Evolutionary conservation across 1,284 basidiomycete species (phyloP).

Genomic region (Ustilago trichophora): DNA sequence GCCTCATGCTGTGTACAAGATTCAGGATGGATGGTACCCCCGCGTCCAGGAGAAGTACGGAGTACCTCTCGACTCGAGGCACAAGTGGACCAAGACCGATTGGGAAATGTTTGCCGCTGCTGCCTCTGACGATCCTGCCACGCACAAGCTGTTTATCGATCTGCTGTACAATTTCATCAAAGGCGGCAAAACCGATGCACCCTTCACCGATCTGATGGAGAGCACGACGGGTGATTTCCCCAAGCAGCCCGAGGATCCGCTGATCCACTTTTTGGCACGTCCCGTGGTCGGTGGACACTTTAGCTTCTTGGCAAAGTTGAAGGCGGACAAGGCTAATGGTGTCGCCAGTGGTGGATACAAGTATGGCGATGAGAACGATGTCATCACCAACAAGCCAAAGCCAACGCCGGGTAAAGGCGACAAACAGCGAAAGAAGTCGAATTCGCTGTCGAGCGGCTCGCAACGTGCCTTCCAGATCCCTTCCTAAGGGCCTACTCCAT

Average conservation of each 20-base stretch:
- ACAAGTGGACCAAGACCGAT: conserved; percentile 66
- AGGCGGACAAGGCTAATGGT: conserved; percentile 62
- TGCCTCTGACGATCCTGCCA: conserved; percentile 42
- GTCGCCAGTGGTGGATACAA: conserved; percentile 30
- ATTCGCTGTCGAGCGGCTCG: conserved; percentile 29
- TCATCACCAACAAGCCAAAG: conserved; percentile 27
- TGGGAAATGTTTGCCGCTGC: conserved; percentile 67
- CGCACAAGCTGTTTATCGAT: conserved; percentile 62
- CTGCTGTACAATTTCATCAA: conserved; percentile 58
- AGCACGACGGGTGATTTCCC: conserved; percentile 55
- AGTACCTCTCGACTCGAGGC: conserved; percentile 65
- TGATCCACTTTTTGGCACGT: conserved; percentile 63
- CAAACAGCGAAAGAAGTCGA: conserved; percentile 22
- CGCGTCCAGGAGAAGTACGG: conserved; percentile 58
- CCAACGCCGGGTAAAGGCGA: conserved; percentile 8
- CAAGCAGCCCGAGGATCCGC: conserved; percentile 52
- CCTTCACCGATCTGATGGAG: conserved; percentile 64
- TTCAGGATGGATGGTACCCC: conserved; percentile 63
- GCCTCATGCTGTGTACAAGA: conserved; percentile 60
- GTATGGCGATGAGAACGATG: conserved; percentile 41
- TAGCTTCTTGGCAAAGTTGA: conserved; percentile 62
- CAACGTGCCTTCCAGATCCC: conserved; percentile 38
- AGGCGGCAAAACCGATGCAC: conserved; percentile 63
- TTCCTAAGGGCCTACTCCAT: no score
- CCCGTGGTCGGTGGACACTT: conserved; percentile 67